A percentile compares a stretch with the other conserved stretches of the same genome.
Conservation (phyloP, 139 green algal species). For the Picochlorum sp. region DNA sequence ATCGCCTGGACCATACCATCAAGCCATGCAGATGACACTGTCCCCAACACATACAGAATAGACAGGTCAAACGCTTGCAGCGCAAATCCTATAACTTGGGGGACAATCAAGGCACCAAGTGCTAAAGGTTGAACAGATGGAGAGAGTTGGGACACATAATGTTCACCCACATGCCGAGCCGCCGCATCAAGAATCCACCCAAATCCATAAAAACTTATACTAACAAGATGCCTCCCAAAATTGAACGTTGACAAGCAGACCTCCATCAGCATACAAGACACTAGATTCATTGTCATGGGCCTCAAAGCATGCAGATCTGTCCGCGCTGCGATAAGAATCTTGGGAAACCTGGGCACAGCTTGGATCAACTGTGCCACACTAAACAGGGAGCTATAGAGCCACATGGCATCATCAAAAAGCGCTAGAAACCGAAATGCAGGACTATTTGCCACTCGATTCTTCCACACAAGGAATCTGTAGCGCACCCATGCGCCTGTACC, state of each 20-base stretch:
- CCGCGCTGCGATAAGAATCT: too few relatives aligned
- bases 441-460: too few relatives aligned
- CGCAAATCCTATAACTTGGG: background rate
- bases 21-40: background rate
- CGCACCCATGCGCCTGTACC: background rate
- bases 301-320: too few relatives aligned
- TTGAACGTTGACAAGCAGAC: background rate
- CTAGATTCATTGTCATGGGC: too few relatives aligned
- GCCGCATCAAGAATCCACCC: conserved; percentile 9
- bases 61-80: conserved; percentile 4
- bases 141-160: background rate
- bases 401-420: too few relatives aligned
- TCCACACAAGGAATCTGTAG: background rate
- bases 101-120: background rate
- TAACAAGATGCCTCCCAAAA: conserved; percentile 3
- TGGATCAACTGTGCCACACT: too few relatives aligned
- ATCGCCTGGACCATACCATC: background rate
- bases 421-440: too few relatives aligned
- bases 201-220: conserved; percentile 1
- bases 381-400: too few relatives aligned
- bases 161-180: background rate
- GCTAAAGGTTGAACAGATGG: background rate
- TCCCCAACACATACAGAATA: conserved; percentile 2
- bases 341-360: too few relatives aligned
- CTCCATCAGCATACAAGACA: conserved; percentile 3